A percentile compares a stretch with the other conserved stretches of the same genome.
phyloP scores from a whole-genome alignment of 1,284 basidiomycete genomes.

The Schizopora paradoxa region DNA sequence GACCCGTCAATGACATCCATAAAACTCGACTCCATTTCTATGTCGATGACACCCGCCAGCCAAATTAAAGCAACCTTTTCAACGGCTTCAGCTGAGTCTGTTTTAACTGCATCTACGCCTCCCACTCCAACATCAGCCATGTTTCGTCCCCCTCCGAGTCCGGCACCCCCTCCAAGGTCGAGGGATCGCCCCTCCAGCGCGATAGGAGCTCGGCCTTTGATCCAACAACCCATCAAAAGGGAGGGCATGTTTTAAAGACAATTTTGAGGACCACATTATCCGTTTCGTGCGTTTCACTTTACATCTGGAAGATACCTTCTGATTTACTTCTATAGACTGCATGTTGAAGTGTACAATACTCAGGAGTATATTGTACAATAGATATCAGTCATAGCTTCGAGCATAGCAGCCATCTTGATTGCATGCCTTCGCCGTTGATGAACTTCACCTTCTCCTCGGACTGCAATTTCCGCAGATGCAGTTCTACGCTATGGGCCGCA shows the following conservation, averaged over 20 bases:
- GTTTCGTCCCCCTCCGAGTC: constrained; percentile 7
- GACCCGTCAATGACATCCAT: constrained; percentile 38
- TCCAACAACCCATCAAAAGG: no score
- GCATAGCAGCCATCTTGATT: constrained; percentile 16
- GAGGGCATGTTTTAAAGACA: no score
- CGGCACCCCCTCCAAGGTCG: constrained; percentile 53
- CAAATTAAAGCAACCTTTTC: constrained; percentile 13
- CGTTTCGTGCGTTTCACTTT: no score
- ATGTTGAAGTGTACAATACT: no score
- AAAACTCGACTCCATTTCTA: constrained; percentile 3
- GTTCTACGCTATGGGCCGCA: constrained; percentile 61
- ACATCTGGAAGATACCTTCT: no score
- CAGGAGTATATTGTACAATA: no score
- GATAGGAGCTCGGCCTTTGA: constrained; percentile 40
- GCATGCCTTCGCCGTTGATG: constrained; percentile 16
- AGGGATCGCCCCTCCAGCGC: constrained; percentile 55
- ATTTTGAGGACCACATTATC: no score
- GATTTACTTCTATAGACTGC: no score
- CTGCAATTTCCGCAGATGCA: constrained; percentile 75
- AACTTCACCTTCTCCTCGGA: constrained; percentile 52
- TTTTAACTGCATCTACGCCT: constrained; percentile 17
- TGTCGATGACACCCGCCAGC: constrained; percentile 21
- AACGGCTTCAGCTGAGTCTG: constrained; percentile 18
- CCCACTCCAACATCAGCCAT: constrained; percentile 11
- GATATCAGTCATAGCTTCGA: constrained; percentile 15